Evolutionary conservation across 495 filamentous ascomycete species (phyloP).

Genomic region (Schizothecium vesticola): DNA sequence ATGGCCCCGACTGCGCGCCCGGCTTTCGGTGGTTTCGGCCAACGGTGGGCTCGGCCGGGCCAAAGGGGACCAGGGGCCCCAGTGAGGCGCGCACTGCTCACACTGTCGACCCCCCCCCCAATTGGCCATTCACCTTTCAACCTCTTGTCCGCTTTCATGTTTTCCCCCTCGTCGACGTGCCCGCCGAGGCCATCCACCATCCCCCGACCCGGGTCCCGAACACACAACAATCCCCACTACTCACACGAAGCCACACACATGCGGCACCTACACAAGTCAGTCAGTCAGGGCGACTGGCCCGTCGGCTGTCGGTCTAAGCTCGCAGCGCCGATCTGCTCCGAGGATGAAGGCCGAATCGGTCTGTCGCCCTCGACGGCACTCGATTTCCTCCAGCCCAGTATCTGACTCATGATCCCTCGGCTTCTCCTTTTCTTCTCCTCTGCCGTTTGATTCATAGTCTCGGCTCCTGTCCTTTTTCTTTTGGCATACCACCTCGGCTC

Average conservation of each 20-base stretch:
- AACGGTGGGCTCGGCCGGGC: constrained; percentile 8
- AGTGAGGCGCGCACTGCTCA: background rate
- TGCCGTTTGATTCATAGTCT: background rate
- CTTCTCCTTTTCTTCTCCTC: background rate
- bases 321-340: background rate
- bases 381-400: background rate
- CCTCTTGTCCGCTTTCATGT: constrained; percentile 16
- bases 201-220: background rate
- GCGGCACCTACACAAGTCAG: background rate
- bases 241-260: background rate
- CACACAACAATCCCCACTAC: background rate
- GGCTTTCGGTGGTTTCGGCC: constrained; percentile 31
- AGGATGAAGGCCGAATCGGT: background rate
- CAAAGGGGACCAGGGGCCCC: background rate
- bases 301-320: background rate
- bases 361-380: background rate
- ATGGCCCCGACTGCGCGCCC: background rate
- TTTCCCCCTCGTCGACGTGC: constrained; percentile 3
- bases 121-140: constrained; percentile 7
- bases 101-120: background rate
- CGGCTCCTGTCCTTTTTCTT: background rate
- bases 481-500: background rate
- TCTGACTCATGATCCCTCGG: background rate
- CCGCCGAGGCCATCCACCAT: background rate
- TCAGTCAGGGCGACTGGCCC: background rate